phyloP scores from a whole-genome alignment of 768 basidiomycete species.

The Trametes punicea region DNA sequence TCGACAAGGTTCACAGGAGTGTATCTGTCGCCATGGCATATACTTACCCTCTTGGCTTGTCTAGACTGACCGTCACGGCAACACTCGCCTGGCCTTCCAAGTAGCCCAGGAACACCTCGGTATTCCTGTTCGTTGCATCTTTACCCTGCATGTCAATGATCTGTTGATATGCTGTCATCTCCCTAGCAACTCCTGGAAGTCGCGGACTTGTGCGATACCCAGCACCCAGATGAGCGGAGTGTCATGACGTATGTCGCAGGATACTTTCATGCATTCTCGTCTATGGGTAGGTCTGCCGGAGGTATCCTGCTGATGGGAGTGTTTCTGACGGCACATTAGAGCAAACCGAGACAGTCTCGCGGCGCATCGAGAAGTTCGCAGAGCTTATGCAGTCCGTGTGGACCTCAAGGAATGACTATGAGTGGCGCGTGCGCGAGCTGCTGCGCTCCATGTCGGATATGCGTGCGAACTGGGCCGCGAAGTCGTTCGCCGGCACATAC shows the following conservation, averaged over 20 bases:
- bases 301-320: not conserved
- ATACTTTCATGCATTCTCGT: slow-evolving; percentile 97
- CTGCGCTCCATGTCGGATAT: slow-evolving; percentile 64
- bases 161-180: not conserved
- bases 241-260: slow-evolving; percentile 99
- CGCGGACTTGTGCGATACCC: slow-evolving; percentile 85
- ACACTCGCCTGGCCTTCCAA: slow-evolving; percentile 83
- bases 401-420: slow-evolving; percentile 87
- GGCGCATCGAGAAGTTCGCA: slow-evolving; percentile 93
- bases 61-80: slow-evolving; percentile 76
- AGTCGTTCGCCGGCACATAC: slow-evolving; percentile 71
- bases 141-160: slow-evolving; percentile 7
- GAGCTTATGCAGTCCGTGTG: slow-evolving; percentile 94
- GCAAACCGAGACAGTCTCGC: slow-evolving; percentile 90
- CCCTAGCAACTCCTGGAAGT: slow-evolving; percentile 91
- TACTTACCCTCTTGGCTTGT: not conserved
- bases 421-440: slow-evolving; percentile 75
- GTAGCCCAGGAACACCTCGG: slow-evolving; percentile 85
- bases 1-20: slow-evolving; percentile 65
- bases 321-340: slow-evolving; percentile 45
- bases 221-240: slow-evolving; percentile 90
- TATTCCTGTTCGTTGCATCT: slow-evolving; percentile 70
- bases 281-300: slow-evolving; percentile 69
- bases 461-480: slow-evolving; percentile 66
- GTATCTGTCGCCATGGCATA: not conserved